Percentiles rank a stretch among this genome's conserved stretches.
phyloP scores from a whole-genome alignment of 1,139 yeast species.

The Pichia sp. region DNA sequence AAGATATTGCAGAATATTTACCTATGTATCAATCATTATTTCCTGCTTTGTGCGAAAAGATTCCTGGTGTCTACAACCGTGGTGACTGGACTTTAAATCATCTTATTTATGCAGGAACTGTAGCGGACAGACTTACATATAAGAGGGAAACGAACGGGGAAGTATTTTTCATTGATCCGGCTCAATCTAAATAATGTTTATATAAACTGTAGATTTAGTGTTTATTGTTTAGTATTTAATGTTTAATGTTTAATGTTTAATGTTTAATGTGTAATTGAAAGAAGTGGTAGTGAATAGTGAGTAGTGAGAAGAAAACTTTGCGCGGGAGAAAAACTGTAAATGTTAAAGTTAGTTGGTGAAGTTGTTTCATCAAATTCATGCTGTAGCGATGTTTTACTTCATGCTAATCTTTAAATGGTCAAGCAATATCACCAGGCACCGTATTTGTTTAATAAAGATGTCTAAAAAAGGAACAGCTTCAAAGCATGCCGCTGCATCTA shows the following conservation, averaged over 20 bases:
- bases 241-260: too few relatives aligned
- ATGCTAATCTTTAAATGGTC: too few relatives aligned
- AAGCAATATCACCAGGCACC: too few relatives aligned
- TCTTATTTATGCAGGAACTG: conserved; percentile 53
- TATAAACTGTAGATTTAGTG: background rate
- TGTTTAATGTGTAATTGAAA: too few relatives aligned
- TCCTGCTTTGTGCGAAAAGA: conserved; percentile 44
- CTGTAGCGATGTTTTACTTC: too few relatives aligned
- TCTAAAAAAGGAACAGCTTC: conserved; percentile 4
- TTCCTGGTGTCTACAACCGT: conserved; percentile 54
- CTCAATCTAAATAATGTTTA: conserved; percentile 2
- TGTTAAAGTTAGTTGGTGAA: too few relatives aligned
- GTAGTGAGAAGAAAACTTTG: too few relatives aligned
- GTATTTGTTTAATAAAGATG: background rate
- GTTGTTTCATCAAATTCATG: too few relatives aligned
- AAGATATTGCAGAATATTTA: conserved; percentile 50
- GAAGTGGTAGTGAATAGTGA: too few relatives aligned
- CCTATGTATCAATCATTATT: conserved; percentile 50
- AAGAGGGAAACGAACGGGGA: conserved; percentile 56
- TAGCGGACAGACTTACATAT: conserved; percentile 54
- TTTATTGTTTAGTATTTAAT: too few relatives aligned
- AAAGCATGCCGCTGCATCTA: background rate
- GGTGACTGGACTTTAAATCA: conserved; percentile 63
- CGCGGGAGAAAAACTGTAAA: too few relatives aligned
- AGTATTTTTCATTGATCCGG: conserved; percentile 43